These are phyloP conservation scores for Massarina eburnea DNA, from an alignment of 2,329 filamentous ascomycete genomes.

Conservation along the genomic window DNA sequence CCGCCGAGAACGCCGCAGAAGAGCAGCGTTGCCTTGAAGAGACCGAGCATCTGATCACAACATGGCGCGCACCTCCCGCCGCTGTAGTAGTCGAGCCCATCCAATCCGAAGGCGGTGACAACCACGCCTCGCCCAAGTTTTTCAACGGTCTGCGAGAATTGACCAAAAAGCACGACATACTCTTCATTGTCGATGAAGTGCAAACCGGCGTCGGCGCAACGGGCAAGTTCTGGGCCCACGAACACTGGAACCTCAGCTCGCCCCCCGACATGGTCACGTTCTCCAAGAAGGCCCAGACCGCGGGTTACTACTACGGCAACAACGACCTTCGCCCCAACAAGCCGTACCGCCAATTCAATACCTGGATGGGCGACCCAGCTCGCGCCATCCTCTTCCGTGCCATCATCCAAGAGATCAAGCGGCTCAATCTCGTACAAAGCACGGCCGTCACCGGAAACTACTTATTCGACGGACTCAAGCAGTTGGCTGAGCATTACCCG, in stretches of 20 bases:
- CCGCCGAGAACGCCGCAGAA: conserved; percentile 76
- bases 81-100: conserved; percentile 87
- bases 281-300: conserved; percentile 92
- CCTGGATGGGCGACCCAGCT: conserved; percentile 92
- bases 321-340: conserved; percentile 81
- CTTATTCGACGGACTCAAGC: conserved; percentile 70
- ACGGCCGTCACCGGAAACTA: conserved; percentile 79
- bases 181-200: conserved; percentile 91
- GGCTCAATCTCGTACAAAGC: conserved; percentile 74
- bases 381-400: conserved; percentile 82
- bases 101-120: conserved; percentile 92
- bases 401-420: conserved; percentile 80
- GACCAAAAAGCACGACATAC: conserved; percentile 74
- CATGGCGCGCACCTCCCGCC: conserved; percentile 75
- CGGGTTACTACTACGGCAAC: conserved; percentile 89
- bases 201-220: conserved; percentile 92
- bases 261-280: conserved; percentile 95
- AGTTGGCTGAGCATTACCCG: conserved; percentile 70
- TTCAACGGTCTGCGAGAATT: conserved; percentile 81
- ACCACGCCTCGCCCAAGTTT: conserved; percentile 85
- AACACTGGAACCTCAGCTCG: conserved; percentile 81
- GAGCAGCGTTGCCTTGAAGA: conserved; percentile 81
- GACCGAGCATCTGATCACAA: conserved; percentile 78
- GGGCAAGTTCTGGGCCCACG: conserved; percentile 94
- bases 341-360: conserved; percentile 96